Evolutionary conservation across 1,139 yeast genomes (phyloP).

Genomic region (Geotrichum klebahnii): DNA sequence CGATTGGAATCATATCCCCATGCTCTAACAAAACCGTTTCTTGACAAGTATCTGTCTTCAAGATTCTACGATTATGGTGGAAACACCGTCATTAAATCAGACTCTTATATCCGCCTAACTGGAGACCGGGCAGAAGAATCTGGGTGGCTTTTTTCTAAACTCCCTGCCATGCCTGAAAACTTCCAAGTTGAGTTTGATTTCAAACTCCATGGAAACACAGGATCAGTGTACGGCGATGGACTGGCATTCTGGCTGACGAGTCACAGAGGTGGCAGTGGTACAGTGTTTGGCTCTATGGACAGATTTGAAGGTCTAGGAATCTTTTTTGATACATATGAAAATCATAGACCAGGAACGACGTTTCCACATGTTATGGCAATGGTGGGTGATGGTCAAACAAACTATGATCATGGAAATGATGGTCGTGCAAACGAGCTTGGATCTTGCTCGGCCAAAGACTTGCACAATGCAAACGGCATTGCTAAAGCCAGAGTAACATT

Average conservation of each 20-base stretch:
- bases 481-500: slow-evolving; percentile 59
- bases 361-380: slow-evolving; percentile 72
- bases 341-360: slow-evolving; percentile 55
- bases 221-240: slow-evolving; percentile 66
- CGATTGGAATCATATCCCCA: slow-evolving; percentile 24
- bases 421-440: slow-evolving; percentile 69
- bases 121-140: slow-evolving; percentile 41
- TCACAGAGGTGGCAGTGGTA: slow-evolving; percentile 43
- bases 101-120: slow-evolving; percentile 40
- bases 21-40: slow-evolving; percentile 29
- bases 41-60: slow-evolving; percentile 34
- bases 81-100: slow-evolving; percentile 37
- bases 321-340: slow-evolving; percentile 74
- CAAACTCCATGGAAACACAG: slow-evolving; percentile 52
- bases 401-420: slow-evolving; percentile 63
- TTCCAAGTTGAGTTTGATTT: slow-evolving; percentile 62
- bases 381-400: slow-evolving; percentile 59
- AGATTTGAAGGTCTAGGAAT: slow-evolving; percentile 67
- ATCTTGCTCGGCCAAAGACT: slow-evolving; percentile 59
- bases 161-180: slow-evolving; percentile 36
- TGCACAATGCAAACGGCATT: slow-evolving; percentile 47
- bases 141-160: slow-evolving; percentile 41
- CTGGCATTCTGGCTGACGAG: slow-evolving; percentile 73
- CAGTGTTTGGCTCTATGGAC: slow-evolving; percentile 71
- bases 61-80: slow-evolving; percentile 44